phyloP scores from a whole-genome alignment of 768 basidiomycete genomes.

The Tubosaeta sp. region DNA sequence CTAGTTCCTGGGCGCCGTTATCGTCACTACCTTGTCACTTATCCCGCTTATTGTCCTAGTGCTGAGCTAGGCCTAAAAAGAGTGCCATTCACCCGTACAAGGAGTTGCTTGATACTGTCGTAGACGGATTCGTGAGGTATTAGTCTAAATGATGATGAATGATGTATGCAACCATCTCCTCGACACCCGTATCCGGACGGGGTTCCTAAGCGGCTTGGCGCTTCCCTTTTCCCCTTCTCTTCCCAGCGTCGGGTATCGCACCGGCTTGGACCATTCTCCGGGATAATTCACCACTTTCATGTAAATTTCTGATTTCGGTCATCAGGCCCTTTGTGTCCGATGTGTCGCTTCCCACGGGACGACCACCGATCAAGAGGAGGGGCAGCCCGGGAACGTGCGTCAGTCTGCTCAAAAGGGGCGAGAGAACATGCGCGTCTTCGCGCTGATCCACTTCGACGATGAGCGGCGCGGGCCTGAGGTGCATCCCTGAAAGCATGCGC shows the following conservation, averaged over 20 bases:
- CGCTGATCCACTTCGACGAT: slow-evolving; percentile 72
- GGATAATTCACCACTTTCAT: slow-evolving; percentile 48
- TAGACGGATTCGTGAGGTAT: slow-evolving; percentile 6
- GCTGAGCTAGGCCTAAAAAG: too few species aligned
- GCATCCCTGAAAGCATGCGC: slow-evolving; percentile 47
- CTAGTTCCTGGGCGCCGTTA: background rate
- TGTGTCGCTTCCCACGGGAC: slow-evolving; percentile 40
- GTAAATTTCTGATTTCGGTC: slow-evolving; percentile 47
- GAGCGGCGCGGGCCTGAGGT: slow-evolving; percentile 58
- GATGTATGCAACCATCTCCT: background rate
- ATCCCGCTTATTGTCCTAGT: background rate
- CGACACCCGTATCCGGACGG: slow-evolving; percentile 5
- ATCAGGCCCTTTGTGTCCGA: slow-evolving; percentile 25
- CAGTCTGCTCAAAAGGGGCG: slow-evolving; percentile 58
- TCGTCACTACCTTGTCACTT: background rate
- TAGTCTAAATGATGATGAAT: background rate
- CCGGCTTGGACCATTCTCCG: slow-evolving; percentile 52
- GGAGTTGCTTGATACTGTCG: too few species aligned
- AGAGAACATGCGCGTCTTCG: slow-evolving; percentile 62
- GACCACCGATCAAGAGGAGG: slow-evolving; percentile 65
- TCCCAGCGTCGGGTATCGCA: slow-evolving; percentile 49
- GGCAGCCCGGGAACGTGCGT: slow-evolving; percentile 55
- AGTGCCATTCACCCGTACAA: too few species aligned
- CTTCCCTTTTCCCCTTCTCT: slow-evolving; percentile 45
- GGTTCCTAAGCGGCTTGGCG: slow-evolving; percentile 2